These are phyloP conservation scores for Syzygium malaccense DNA, from an alignment of 441 rosid genomes.

Conservation along the genomic window DNA sequence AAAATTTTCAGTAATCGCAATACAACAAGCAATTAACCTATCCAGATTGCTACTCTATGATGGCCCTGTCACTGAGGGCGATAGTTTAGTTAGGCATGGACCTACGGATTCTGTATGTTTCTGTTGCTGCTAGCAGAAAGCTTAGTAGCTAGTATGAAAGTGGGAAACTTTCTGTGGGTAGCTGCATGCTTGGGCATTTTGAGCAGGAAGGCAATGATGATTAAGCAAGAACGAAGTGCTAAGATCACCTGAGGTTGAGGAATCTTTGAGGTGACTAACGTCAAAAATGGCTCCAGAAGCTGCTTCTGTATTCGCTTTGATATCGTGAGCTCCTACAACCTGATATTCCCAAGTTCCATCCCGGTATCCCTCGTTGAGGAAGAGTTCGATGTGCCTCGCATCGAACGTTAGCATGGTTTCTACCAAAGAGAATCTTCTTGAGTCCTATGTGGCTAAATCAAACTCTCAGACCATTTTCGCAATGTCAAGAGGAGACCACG, in stretches of 20 bases:
- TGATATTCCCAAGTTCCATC: conserved; percentile 78
- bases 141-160: not conserved
- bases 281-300: conserved; percentile 86
- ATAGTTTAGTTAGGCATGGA: not conserved
- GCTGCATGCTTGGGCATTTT: not conserved
- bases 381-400: conserved; percentile 85
- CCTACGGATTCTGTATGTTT: not conserved
- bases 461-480: not conserved
- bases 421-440: conserved; percentile 14
- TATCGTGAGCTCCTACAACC: conserved; percentile 51
- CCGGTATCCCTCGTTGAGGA: conserved; percentile 46
- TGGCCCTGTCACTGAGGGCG: not conserved
- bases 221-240: not conserved
- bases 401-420: conserved; percentile 97
- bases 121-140: not conserved
- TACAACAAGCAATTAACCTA: not conserved
- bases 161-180: not conserved
- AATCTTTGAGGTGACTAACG: conserved; percentile 53
- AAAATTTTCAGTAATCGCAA: not conserved
- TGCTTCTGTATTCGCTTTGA: conserved; percentile 33
- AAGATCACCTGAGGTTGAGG: conserved; percentile 53
- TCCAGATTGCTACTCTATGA: not conserved
- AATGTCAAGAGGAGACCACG: not conserved
- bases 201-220: not conserved
- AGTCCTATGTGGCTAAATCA: not conserved